These are phyloP conservation scores for Postia placenta DNA, from an alignment of 768 basidiomycete species.

Conservation along the genomic window DNA sequence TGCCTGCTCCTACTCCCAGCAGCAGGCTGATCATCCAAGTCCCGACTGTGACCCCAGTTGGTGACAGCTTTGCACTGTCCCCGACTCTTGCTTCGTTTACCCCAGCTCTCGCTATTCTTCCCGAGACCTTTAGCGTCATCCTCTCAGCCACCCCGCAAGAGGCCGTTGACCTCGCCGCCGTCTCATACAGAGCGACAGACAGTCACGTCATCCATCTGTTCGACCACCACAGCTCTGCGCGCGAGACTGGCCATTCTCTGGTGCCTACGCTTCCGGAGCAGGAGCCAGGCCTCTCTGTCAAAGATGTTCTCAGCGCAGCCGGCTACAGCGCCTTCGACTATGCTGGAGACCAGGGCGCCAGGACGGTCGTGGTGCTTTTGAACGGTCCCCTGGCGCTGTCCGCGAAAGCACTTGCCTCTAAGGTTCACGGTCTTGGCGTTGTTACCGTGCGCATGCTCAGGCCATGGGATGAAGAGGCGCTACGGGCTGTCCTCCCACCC, in stretches of 20 bases:
- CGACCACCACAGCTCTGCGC: slow-evolving; percentile 75
- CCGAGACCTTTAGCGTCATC: slow-evolving; percentile 62
- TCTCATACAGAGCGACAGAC: slow-evolving; percentile 63
- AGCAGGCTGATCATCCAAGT: slow-evolving; percentile 81
- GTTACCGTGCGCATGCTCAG: slow-evolving; percentile 74
- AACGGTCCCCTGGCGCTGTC: slow-evolving; percentile 74
- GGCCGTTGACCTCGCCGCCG: slow-evolving; percentile 65
- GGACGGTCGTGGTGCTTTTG: slow-evolving; percentile 60
- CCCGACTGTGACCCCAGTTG: slow-evolving; percentile 62
- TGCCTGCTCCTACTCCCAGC: slow-evolving; percentile 55
- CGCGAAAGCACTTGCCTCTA: slow-evolving; percentile 45
- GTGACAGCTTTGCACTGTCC: slow-evolving; percentile 61
- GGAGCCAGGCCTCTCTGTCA: slow-evolving; percentile 27
- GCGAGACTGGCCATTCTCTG: slow-evolving; percentile 64
- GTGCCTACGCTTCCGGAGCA: slow-evolving; percentile 31
- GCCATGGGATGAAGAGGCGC: slow-evolving; percentile 71
- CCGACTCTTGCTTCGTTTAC: slow-evolving; percentile 72
- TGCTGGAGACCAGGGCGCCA: slow-evolving; percentile 56
- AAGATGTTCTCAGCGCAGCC: slow-evolving; percentile 44
- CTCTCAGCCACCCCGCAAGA: slow-evolving; percentile 85
- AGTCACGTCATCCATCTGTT: slow-evolving; percentile 85
- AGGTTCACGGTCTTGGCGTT: slow-evolving; percentile 49
- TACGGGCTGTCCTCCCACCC: slow-evolving; percentile 53
- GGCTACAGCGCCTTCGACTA: slow-evolving; percentile 81
- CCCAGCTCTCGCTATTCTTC: slow-evolving; percentile 52